Conservation (phyloP, 805 yeast species). For the Tetrapisispora iriomotensis region DNA sequence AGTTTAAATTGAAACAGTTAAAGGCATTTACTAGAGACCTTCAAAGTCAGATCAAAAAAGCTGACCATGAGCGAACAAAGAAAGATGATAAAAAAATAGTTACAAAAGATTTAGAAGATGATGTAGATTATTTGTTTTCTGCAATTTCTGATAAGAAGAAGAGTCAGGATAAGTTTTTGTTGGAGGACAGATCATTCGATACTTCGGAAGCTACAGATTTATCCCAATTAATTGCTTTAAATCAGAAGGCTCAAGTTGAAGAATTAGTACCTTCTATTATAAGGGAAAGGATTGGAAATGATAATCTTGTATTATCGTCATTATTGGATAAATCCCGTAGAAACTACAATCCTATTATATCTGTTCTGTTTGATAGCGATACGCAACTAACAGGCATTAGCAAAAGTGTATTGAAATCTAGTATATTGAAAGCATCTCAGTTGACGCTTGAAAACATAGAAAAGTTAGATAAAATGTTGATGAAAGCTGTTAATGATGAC, state of each 20-base stretch:
- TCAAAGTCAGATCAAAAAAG: slow-evolving; percentile 7
- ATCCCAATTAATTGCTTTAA: slow-evolving; percentile 13
- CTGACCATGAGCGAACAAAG: neutral
- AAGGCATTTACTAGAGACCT: slow-evolving; percentile 21
- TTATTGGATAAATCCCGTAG: slow-evolving; percentile 15
- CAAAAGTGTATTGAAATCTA: neutral
- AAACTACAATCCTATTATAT: slow-evolving; percentile 23
- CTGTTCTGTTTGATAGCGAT: slow-evolving; percentile 9
- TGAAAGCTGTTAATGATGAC: slow-evolving; percentile 10
- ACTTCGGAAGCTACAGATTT: slow-evolving; percentile 4
- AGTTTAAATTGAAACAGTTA: slow-evolving; percentile 21
- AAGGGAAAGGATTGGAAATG: slow-evolving; percentile 15
- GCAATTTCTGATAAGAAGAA: neutral
- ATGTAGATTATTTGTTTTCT: slow-evolving; percentile 2
- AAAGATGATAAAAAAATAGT: neutral
- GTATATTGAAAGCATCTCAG: slow-evolving; percentile 7
- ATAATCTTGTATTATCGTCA: slow-evolving; percentile 14
- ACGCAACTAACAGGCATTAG: slow-evolving; percentile 10
- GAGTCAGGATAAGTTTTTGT: neutral
- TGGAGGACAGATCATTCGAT: neutral
- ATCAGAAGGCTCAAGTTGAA: slow-evolving; percentile 9
- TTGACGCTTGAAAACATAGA: slow-evolving; percentile 20
- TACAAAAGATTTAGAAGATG: neutral
- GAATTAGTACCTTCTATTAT: slow-evolving; percentile 15
- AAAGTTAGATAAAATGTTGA: slow-evolving; percentile 21